phyloP scores from a whole-genome alignment of 2,329 filamentous ascomycete species.

The Talaromyces atroroseus region DNA sequence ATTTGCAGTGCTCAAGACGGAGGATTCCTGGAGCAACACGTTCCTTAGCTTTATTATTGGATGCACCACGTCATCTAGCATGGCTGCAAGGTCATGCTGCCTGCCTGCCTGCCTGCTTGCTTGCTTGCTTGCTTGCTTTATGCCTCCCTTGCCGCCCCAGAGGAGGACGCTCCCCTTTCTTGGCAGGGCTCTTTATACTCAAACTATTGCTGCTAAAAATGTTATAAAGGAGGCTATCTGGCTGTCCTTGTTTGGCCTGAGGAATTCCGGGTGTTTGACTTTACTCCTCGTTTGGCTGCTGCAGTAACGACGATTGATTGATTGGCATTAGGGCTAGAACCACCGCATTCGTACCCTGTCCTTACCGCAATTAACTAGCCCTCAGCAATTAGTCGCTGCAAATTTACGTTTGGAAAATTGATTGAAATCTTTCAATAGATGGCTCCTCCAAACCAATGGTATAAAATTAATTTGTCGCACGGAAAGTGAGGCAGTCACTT shows the following conservation, averaged over 20 bases:
- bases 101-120: too few species aligned
- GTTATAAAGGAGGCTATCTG: not conserved
- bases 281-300: not conserved
- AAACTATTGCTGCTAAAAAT: not conserved
- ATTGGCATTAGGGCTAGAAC: not conserved
- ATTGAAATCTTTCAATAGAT: not conserved
- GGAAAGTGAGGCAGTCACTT: conserved; percentile 1
- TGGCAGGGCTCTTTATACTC: not conserved
- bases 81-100: not conserved
- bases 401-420: not conserved
- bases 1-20: too few species aligned
- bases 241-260: not conserved
- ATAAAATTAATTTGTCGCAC: not conserved
- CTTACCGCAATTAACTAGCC: not conserved
- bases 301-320: not conserved
- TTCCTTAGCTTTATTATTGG: not conserved
- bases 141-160: not conserved
- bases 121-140: too few species aligned
- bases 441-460: not conserved
- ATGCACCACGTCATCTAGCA: not conserved
- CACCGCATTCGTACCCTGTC: not conserved
- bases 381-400: not conserved
- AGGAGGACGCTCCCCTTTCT: not conserved
- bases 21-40: too few species aligned
- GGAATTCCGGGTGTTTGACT: not conserved